phyloP scores from a whole-genome alignment of 2,329 filamentous ascomycete genomes.

The Xylaria sp. region DNA sequence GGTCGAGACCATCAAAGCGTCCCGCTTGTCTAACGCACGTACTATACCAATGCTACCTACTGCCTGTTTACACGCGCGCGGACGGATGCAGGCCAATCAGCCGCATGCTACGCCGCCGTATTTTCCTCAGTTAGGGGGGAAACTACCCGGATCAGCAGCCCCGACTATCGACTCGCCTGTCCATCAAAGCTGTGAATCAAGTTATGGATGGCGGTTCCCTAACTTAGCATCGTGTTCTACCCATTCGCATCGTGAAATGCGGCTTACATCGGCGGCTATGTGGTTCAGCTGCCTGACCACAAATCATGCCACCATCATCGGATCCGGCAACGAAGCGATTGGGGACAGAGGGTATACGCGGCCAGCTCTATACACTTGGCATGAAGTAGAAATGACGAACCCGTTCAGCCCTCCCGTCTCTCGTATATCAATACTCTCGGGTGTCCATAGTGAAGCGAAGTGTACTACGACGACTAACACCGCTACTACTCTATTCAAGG shows the following conservation, averaged over 20 bases:
- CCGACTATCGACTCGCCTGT: conserved; percentile 22
- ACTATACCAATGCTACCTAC: conserved; percentile 11
- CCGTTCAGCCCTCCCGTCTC: neutral
- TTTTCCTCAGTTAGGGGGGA: conserved; percentile 1
- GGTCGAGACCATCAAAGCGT: conserved; percentile 33
- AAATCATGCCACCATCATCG: conserved; percentile 23
- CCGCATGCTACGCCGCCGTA: conserved; percentile 23
- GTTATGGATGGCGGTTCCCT: conserved; percentile 1
- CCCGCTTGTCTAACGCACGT: conserved; percentile 25
- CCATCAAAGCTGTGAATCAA: conserved; percentile 5
- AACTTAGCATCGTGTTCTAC: conserved; percentile 5
- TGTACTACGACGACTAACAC: neutral
- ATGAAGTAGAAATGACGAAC: conserved; percentile 2
- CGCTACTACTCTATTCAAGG: neutral
- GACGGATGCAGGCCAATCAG: conserved; percentile 30
- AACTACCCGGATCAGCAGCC: conserved; percentile 23
- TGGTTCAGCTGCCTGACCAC: conserved; percentile 3
- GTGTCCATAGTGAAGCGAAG: conserved; percentile 13
- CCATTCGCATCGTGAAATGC: neutral
- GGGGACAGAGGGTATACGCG: neutral
- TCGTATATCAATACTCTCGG: conserved; percentile 8
- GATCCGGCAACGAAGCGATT: conserved; percentile 18
- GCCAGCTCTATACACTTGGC: conserved; percentile 9
- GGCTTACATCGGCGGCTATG: conserved; percentile 7
- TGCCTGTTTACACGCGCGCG: conserved; percentile 19